These are phyloP conservation scores for Rhododendron williamsianum DNA, from an alignment of 148 eudicot species.

Conservation along the genomic window DNA sequence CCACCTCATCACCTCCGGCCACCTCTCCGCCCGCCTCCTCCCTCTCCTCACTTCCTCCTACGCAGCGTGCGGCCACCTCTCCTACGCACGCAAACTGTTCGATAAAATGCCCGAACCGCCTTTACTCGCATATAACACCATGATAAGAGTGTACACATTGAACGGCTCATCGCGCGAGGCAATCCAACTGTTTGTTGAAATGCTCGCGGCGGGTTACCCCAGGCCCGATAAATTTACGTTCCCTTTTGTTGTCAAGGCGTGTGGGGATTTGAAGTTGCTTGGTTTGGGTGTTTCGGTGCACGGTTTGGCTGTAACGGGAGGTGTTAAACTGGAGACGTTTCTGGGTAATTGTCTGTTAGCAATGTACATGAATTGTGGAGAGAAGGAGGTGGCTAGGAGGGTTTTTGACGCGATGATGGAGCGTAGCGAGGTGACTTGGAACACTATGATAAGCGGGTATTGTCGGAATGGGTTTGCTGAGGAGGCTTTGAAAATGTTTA, in stretches of 20 bases:
- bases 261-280: conserved; percentile 37
- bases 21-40: conserved; percentile 25
- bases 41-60: conserved; percentile 40
- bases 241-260: conserved; percentile 64
- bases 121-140: conserved; percentile 31
- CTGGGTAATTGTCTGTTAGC: conserved; percentile 52
- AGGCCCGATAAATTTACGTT: conserved; percentile 35
- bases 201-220: conserved; percentile 23
- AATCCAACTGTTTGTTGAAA: conserved; percentile 33
- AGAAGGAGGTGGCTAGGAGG: conserved; percentile 35
- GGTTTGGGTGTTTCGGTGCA: conserved; percentile 43
- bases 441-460: conserved; percentile 63
- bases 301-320: conserved; percentile 37
- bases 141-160: conserved; percentile 43
- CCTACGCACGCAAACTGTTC: conserved; percentile 47
- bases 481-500: conserved; percentile 36
- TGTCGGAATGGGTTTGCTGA: conserved; percentile 34
- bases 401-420: conserved; percentile 42
- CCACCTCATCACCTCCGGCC: conserved; percentile 36
- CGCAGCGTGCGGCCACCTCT: conserved; percentile 34
- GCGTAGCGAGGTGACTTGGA: conserved; percentile 50
- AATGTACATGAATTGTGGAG: conserved; percentile 65
- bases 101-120: conserved; percentile 50
- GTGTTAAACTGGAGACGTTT: conserved; percentile 28
- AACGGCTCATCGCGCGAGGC: conserved; percentile 32